Evolutionary conservation across 2,329 filamentous ascomycete species (phyloP).

Genomic region (Diaporthe helianthi): DNA sequence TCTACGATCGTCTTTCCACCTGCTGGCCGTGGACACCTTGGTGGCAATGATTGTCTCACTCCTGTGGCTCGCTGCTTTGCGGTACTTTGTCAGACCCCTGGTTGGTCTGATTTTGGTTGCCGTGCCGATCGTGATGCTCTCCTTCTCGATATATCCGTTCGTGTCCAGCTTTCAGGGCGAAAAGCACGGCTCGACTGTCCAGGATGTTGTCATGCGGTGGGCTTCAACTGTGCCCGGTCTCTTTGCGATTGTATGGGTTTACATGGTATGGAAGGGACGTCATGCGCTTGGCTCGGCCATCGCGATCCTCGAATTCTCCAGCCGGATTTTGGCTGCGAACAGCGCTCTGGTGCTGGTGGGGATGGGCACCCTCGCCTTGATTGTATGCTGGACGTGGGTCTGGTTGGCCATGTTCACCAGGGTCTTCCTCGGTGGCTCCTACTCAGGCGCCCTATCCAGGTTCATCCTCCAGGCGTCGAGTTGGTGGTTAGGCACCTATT

Average conservation of each 20-base stretch:
- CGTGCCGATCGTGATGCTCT: constrained; percentile 84
- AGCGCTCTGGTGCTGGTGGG: constrained; percentile 85
- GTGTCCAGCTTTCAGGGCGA: constrained; percentile 85
- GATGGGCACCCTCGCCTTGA: constrained; percentile 74
- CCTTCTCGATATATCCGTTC: constrained; percentile 90
- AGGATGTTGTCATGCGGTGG: constrained; percentile 91
- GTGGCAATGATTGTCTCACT: constrained; percentile 89
- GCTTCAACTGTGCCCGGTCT: constrained; percentile 78
- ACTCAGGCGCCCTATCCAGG: constrained; percentile 64
- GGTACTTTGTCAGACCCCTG: constrained; percentile 86
- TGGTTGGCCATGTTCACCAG: constrained; percentile 98
- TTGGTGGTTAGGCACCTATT: constrained; percentile 95
- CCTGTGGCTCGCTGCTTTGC: constrained; percentile 86
- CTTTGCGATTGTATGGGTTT: constrained; percentile 80
- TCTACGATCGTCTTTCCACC: constrained; percentile 83
- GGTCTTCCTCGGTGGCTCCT: constrained; percentile 91
- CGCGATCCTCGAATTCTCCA: constrained; percentile 90
- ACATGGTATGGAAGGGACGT: constrained; percentile 81
- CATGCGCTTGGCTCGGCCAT: constrained; percentile 83
- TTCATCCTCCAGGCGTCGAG: constrained; percentile 88
- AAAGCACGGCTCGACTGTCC: constrained; percentile 77
- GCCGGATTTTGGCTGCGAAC: constrained; percentile 84
- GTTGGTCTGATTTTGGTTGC: constrained; percentile 82
- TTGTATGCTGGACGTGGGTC: constrained; percentile 91
- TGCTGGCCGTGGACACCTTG: constrained; percentile 89